Conservation (phyloP, 306 rosid genomes). For the Aeschynomene evenia region DNA sequence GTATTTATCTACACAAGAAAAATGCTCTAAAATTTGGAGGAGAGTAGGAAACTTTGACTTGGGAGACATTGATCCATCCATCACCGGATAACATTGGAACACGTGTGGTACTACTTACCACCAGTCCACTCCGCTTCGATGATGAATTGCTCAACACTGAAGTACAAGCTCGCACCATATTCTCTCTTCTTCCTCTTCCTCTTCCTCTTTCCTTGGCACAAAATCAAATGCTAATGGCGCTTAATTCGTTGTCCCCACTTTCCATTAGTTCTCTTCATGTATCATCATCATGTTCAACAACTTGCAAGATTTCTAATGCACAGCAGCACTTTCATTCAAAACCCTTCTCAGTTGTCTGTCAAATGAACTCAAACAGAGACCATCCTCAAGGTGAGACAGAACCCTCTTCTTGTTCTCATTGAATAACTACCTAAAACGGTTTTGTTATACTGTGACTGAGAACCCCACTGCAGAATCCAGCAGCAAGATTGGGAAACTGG, state of each 20-base stretch:
- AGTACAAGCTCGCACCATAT: neutral
- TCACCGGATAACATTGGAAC: constrained; percentile 27
- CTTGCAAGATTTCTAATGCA: constrained; percentile 33
- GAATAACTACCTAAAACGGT: constrained; percentile 30
- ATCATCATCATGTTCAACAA: constrained; percentile 41
- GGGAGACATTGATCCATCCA: neutral
- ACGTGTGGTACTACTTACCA: constrained; percentile 34
- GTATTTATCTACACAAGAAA: neutral
- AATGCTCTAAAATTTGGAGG: neutral
- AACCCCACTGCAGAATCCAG: constrained; percentile 43
- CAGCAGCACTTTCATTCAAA: constrained; percentile 36
- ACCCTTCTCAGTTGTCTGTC: constrained; percentile 37
- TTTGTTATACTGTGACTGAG: constrained; percentile 36
- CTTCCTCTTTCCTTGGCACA: neutral
- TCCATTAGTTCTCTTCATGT: constrained; percentile 38
- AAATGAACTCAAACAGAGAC: constrained; percentile 32
- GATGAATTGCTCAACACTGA: constrained; percentile 3
- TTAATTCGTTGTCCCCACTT: constrained; percentile 51
- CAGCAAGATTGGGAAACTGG: constrained; percentile 52
- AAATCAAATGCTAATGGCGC: constrained; percentile 41
- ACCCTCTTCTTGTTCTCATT: constrained; percentile 14
- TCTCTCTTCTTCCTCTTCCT: constrained; percentile 9
- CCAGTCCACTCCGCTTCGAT: neutral
- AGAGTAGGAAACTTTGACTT: neutral
- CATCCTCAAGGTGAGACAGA: constrained; percentile 27